Evolutionary conservation across 2,329 filamentous ascomycete species (phyloP), one percentile per base, ranked within the genome.

Genomic region (Harringtonia aguacate): DNA sequence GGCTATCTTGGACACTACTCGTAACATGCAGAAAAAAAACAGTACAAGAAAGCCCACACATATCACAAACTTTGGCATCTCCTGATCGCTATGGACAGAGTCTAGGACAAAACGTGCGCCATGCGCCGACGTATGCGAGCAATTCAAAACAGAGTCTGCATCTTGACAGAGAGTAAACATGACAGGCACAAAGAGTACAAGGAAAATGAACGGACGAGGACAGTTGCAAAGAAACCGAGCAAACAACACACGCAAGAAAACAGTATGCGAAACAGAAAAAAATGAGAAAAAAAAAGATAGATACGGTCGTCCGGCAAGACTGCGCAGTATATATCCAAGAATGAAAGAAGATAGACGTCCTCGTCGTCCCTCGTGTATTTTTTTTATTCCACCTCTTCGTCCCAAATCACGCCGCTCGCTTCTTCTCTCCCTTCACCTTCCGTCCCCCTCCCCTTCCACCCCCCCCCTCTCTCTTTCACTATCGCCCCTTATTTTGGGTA

Each of bases 401-500:
- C 24, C 15, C 31, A 9, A 13, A 33, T 17, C 13, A 20, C 37
- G n/a, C n/a, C n/a, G n/a, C n/a, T n/a, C n/a, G n/a, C n/a, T n/a
- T n/a, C n/a, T n/a, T n/a, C n/a, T n/a, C n/a, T n/a, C n/a, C n/a
- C n/a, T n/a, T n/a, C n/a, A n/a, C n/a, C n/a, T n/a, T n/a, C n/a
- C n/a, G n/a, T n/a, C n/a, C n/a, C n/a, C n/a, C n/a, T n/a, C n/a
- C n/a, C n/a, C n/a, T n/a, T n/a, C n/a, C n/a, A n/a, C n/a, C n/a
- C 28, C 28, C 28, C 28, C 28, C 28, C 28, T 29, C 28, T 29
- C 8, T 14, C 28, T 29, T 29, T 29, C 28, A 30, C 10, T n/a
- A 20, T 27, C 27, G 12, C 47, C 54, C 48, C 54, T 50, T 52
- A 52, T 33, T 49, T 46, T 28, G 59, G 53, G 50, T 62, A 63